phyloP scores from a whole-genome alignment of 148 eudicot species.

The Agrostemma githago region DNA sequence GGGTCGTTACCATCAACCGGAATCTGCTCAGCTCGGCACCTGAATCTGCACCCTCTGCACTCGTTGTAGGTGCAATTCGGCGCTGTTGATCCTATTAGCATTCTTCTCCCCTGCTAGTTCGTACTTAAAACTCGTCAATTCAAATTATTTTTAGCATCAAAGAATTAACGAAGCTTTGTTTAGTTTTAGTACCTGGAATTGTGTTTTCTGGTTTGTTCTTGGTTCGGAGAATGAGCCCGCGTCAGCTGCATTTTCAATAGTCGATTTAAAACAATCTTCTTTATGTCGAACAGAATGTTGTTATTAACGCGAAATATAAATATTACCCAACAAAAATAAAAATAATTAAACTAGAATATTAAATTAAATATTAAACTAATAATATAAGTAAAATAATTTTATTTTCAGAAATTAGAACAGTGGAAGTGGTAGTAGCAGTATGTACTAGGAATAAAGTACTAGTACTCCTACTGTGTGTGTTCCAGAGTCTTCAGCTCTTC shows the following conservation, averaged over 20 bases:
- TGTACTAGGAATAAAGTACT: slow-evolving; percentile 16
- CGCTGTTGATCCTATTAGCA: slow-evolving; percentile 76
- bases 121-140: not conserved
- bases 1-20: slow-evolving; percentile 97
- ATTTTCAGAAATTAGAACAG: not conserved
- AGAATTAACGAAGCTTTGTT: not conserved
- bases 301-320: too few species aligned
- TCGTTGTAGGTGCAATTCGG: slow-evolving; percentile 92
- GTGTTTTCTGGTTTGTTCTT: slow-evolving; percentile 7
- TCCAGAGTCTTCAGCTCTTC: slow-evolving; percentile 9
- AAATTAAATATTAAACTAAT: not conserved
- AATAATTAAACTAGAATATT: not conserved
- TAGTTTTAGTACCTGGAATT: slow-evolving; percentile 7
- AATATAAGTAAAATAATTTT: not conserved
- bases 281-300: too few species aligned
- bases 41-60: slow-evolving; percentile 82
- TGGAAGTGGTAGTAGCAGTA: not conserved
- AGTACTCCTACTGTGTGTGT: not conserved
- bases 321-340: too few species aligned
- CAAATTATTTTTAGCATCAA: too few species aligned
- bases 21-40: slow-evolving; percentile 87
- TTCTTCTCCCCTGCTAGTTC: slow-evolving; percentile 34
- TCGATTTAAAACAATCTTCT: not conserved
- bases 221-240: not conserved
- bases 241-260: slow-evolving; percentile 14